phyloP scores from a whole-genome alignment of 139 green algal species.

The Chlamydomonas sp. region DNA sequence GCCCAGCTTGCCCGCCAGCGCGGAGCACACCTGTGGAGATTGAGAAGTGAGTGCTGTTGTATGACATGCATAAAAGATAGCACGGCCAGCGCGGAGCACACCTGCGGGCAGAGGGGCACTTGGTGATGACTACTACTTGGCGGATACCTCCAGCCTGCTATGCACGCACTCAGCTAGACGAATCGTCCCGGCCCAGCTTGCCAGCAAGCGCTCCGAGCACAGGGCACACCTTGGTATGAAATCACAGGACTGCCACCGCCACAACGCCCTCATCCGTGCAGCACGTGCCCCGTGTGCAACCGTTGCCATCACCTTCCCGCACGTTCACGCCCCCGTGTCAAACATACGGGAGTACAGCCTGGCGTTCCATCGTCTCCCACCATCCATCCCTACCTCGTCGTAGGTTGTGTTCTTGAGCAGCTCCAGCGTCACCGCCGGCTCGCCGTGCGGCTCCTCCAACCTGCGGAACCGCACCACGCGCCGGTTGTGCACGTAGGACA shows the following conservation, averaged over 20 bases:
- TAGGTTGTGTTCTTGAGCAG: conserved; percentile 84
- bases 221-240: too few relatives aligned
- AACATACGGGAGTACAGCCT: background rate
- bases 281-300: too few relatives aligned
- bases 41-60: background rate
- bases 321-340: background rate
- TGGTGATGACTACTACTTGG: too few relatives aligned
- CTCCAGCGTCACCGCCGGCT: conserved; percentile 84
- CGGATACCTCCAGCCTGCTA: too few relatives aligned
- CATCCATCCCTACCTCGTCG: conserved; percentile 70
- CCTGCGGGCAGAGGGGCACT: background rate
- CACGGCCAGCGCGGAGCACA: background rate
- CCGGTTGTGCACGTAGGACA: conserved; percentile 77
- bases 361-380: too few relatives aligned
- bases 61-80: background rate
- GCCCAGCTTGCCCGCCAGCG: conserved; percentile 21
- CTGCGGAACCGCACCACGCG: conserved; percentile 41
- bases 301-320: too few relatives aligned
- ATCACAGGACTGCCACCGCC: too few relatives aligned
- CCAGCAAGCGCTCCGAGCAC: too few relatives aligned
- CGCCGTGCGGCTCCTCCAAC: conserved; percentile 64
- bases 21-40: background rate
- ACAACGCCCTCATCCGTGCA: too few relatives aligned
- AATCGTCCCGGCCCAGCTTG: too few relatives aligned
- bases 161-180: too few relatives aligned